Percentiles rank a stretch among this genome's conserved stretches.
phyloP scores from a whole-genome alignment of 768 basidiomycete genomes.

The Termitomyces sp. region DNA sequence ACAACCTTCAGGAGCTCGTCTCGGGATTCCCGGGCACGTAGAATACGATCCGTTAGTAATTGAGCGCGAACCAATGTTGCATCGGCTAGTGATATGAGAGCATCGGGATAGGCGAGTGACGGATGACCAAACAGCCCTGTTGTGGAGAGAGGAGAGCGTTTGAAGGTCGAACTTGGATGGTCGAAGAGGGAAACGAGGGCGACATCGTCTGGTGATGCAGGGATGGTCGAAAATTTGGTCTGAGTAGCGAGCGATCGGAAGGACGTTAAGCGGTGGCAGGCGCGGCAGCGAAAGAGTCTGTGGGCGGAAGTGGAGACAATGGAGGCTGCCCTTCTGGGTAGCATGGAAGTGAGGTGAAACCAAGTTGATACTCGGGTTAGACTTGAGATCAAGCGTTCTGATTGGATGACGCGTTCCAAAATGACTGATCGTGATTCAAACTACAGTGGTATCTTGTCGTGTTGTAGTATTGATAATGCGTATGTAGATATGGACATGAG shows the following conservation, averaged over 20 bases:
- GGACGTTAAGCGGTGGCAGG: slow-evolving; percentile 11
- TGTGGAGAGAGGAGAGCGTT: slow-evolving; percentile 36
- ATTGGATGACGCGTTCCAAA: slow-evolving; percentile 4
- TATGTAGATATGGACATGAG: slow-evolving; percentile 3
- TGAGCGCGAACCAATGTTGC: slow-evolving; percentile 78
- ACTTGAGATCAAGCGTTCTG: not conserved
- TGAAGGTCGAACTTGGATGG: slow-evolving; percentile 38
- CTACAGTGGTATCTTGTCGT: not conserved
- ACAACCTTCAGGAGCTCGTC: slow-evolving; percentile 80
- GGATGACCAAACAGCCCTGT: slow-evolving; percentile 87
- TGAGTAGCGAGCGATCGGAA: slow-evolving; percentile 32
- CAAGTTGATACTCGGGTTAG: not conserved
- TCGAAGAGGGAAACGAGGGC: slow-evolving; percentile 70
- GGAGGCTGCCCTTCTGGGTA: slow-evolving; percentile 35
- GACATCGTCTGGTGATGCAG: slow-evolving; percentile 60
- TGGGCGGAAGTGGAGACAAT: slow-evolving; percentile 29
- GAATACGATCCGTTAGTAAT: slow-evolving; percentile 78
- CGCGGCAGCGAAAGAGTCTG: slow-evolving; percentile 21
- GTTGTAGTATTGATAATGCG: slow-evolving; percentile 4
- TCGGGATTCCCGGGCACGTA: slow-evolving; percentile 64
- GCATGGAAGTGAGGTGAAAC: slow-evolving; percentile 27
- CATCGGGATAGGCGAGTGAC: slow-evolving; percentile 59
- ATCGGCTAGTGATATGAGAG: slow-evolving; percentile 67
- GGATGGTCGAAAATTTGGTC: slow-evolving; percentile 36
- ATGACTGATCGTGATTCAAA: not conserved